Evolutionary conservation across 2,329 filamentous ascomycete species (phyloP), one percentile per base, ranked within the genome.

Genomic region (Elsinoe australis): DNA sequence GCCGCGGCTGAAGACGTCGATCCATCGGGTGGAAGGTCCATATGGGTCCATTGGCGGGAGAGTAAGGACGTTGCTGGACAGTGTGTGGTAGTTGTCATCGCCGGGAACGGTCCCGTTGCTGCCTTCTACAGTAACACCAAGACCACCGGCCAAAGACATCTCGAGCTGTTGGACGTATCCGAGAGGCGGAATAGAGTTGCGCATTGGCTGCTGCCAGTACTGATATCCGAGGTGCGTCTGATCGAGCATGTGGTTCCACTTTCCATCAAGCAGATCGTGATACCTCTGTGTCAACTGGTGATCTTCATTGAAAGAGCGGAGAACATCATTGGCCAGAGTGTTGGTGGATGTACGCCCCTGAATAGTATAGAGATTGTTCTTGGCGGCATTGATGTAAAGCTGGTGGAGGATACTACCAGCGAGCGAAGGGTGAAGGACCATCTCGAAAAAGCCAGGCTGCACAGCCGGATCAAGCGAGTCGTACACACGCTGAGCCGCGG

Each of bases 21-120:
- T 76, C 69, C 75, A 83, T 31, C 79, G 71, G 0, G 67, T 47
- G 7, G 52, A 56, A 0, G 73, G 69, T 9, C 39, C 39, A 49
- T 80, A 83, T 0, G 72, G 75, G 52, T 78, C 78, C 50, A 84
- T 68, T 0, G 73, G 66, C 6, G 75, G 75, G 3, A 82, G 64
- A 0, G 71, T 70, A 3, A 83, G 67, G 2, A 67, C 72, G 52
- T 72, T 71, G 34, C 68, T 71, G 4, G 73, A 79, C 17, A 70
- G 64, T 17, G 59, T 55, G 58, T 82, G 80, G 62, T 71, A 83
- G 31, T 35, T 70, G 62, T 83, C 80, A 53, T 85, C 82, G 18
- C 82, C 81, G 0, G 80, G 79, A 4, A 85, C 75, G 0, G 78
- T 79, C 1, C 79, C 82, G 53, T 84, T 83, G 52, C 72, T 75